Evolutionary conservation across 2,329 filamentous ascomycete species (phyloP).

Genomic region (Diatrype stigma): DNA sequence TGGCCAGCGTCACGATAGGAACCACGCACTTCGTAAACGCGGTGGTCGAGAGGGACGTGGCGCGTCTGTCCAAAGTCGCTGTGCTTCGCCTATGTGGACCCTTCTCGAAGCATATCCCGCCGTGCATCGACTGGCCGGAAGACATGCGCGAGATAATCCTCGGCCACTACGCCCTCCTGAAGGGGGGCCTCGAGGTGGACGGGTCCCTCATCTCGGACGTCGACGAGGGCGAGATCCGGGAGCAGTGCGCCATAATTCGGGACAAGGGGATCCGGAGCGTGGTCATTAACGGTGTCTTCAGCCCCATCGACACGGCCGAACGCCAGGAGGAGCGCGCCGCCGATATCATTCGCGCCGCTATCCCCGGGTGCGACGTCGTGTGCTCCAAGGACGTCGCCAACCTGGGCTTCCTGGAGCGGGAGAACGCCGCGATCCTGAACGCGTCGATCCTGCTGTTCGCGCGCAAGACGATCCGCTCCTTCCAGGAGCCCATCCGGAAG

Average conservation of each 20-base stretch:
- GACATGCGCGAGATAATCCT: slow-evolving; percentile 44
- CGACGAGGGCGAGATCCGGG: slow-evolving; percentile 36
- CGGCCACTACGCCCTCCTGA: slow-evolving; percentile 40
- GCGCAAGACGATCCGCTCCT: slow-evolving; percentile 50
- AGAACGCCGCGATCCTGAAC: slow-evolving; percentile 63
- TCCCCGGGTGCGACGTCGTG: slow-evolving; percentile 42
- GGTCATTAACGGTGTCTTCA: slow-evolving; percentile 48
- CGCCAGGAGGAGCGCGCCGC: slow-evolving; percentile 46
- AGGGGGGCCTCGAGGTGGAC: slow-evolving; percentile 50
- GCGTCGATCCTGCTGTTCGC: slow-evolving; percentile 58
- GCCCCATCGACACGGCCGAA: slow-evolving; percentile 46
- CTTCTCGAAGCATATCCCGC: slow-evolving; percentile 46
- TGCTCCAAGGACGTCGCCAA: slow-evolving; percentile 50
- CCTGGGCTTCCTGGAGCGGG: slow-evolving; percentile 54
- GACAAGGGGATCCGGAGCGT: slow-evolving; percentile 42
- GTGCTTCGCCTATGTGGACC: slow-evolving; percentile 52
- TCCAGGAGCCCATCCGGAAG: slow-evolving; percentile 46
- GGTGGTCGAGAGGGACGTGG: slow-evolving; percentile 48
- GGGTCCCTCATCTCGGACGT: slow-evolving; percentile 42
- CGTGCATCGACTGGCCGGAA: slow-evolving; percentile 50
- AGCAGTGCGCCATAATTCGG: slow-evolving; percentile 34
- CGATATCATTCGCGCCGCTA: slow-evolving; percentile 35
- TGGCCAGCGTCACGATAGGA: slow-evolving; percentile 49
- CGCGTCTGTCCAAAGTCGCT: slow-evolving; percentile 45
- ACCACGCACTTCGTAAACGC: slow-evolving; percentile 58